Percentiles rank a stretch among this genome's conserved stretches.
Evolutionary conservation across 805 yeast genomes (phyloP).

Genomic region (Metschnikowia borealis): DNA sequence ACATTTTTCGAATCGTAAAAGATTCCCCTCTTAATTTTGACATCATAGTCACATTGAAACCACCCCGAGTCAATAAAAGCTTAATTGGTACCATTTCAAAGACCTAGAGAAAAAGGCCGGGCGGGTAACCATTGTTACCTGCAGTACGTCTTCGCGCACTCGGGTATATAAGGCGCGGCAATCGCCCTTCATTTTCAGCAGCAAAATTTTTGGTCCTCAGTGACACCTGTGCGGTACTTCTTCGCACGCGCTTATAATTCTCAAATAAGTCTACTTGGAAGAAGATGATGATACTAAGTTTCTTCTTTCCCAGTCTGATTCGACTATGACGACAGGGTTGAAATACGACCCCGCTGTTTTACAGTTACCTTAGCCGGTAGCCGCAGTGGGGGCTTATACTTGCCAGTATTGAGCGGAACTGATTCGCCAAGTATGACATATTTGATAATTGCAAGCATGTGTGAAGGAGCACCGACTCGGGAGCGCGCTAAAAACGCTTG

Average conservation of each 20-base stretch:
- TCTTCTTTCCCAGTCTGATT: constrained; percentile 90
- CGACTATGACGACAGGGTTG: constrained; percentile 93
- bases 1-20: no score
- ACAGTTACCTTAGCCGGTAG: constrained; percentile 38
- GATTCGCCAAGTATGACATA: constrained; percentile 34
- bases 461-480: constrained; percentile 15
- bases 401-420: constrained; percentile 79
- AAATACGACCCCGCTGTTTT: constrained; percentile 40
- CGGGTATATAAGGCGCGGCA: constrained; percentile 8
- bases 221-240: constrained; percentile 15
- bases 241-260: constrained; percentile 21
- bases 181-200: neutral
- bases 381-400: constrained; percentile 62
- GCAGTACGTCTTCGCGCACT: constrained; percentile 14
- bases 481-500: neutral
- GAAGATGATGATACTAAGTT: constrained; percentile 50
- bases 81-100: no score
- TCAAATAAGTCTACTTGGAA: constrained; percentile 11
- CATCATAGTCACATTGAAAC: no score
- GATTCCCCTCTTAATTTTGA: no score
- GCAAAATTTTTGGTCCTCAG: neutral
- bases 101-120: neutral
- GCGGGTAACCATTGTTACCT: constrained; percentile 12
- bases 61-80: no score
- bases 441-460: constrained; percentile 27